Evolutionary conservation across 257 asterid genomes (phyloP).

Genomic region (Nicotiana tabacum): DNA sequence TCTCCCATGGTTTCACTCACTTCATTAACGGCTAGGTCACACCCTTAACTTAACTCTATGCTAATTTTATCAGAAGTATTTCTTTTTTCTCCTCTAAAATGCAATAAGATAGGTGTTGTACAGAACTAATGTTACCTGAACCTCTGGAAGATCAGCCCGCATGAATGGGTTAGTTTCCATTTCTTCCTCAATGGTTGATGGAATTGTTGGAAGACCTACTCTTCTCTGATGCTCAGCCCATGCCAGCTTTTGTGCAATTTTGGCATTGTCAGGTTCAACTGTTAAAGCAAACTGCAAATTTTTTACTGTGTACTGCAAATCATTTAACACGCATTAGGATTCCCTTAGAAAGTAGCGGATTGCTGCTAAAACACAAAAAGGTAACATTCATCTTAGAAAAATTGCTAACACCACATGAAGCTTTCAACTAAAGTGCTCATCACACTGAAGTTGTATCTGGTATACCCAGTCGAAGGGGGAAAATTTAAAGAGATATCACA

Average conservation of each 20-base stretch:
- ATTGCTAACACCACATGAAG: not conserved
- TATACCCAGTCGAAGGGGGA: not conserved
- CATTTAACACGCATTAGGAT: not conserved
- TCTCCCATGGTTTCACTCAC: not conserved
- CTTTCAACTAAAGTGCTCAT: not conserved
- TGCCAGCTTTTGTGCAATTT: conserved; percentile 32
- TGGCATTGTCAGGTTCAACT: conserved; percentile 70
- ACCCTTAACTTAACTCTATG: not conserved
- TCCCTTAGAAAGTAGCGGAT: not conserved
- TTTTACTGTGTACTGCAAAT: conserved; percentile 44
- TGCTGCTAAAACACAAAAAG: not conserved
- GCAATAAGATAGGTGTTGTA: not conserved
- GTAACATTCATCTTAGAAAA: not conserved
- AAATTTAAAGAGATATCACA: not conserved
- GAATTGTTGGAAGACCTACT: conserved; percentile 70
- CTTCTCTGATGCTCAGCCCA: conserved; percentile 32
- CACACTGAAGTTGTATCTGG: not conserved
- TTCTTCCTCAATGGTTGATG: conserved; percentile 86
- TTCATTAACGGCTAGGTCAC: not conserved
- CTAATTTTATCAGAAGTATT: not conserved
- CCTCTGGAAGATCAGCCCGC: conserved; percentile 80
- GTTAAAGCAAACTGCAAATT: conserved; percentile 77
- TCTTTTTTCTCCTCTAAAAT: not conserved
- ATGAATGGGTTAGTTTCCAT: conserved; percentile 84
- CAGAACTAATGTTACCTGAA: conserved; percentile 54